Percentiles rank a stretch among this genome's conserved stretches.
Conservation (phyloP, 768 basidiomycete species). For the Candolleomyces aberdarensis region DNA sequence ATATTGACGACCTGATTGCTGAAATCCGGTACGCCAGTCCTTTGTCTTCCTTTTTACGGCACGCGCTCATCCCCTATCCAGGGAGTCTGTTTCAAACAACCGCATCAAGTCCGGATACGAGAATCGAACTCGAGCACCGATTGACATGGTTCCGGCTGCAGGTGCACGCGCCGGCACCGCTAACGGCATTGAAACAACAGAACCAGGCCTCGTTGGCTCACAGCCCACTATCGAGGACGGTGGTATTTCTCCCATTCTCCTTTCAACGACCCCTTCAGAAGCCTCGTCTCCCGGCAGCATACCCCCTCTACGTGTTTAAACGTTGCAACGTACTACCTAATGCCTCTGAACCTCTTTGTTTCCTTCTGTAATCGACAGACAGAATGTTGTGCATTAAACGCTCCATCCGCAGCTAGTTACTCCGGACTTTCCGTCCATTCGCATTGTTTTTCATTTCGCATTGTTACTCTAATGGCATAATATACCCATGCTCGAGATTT, state of each 20-base stretch:
- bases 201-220: conserved; percentile 40
- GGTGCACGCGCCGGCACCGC: conserved; percentile 65
- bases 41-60: conserved; percentile 1
- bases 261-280: conserved; percentile 2
- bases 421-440: too few species aligned
- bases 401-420: background rate
- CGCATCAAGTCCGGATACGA: conserved; percentile 76
- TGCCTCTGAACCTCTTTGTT: background rate
- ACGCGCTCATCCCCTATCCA: conserved; percentile 26
- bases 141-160: conserved; percentile 70
- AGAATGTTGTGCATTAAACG: background rate
- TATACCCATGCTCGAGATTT: too few species aligned
- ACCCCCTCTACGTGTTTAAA: conserved; percentile 40
- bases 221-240: conserved; percentile 9
- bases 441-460: too few species aligned
- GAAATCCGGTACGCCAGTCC: conserved; percentile 64
- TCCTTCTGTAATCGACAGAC: background rate
- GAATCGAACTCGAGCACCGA: conserved; percentile 57
- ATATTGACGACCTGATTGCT: conserved; percentile 74
- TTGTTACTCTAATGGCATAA: too few species aligned
- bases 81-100: conserved; percentile 80
- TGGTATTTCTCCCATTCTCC: conserved; percentile 3
- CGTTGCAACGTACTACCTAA: background rate
- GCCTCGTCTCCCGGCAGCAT: conserved; percentile 16
- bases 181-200: conserved; percentile 61